These are phyloP conservation scores for Porphyra umbilicalis DNA, from an alignment of 31 red algal species.

Conservation along the genomic window DNA sequence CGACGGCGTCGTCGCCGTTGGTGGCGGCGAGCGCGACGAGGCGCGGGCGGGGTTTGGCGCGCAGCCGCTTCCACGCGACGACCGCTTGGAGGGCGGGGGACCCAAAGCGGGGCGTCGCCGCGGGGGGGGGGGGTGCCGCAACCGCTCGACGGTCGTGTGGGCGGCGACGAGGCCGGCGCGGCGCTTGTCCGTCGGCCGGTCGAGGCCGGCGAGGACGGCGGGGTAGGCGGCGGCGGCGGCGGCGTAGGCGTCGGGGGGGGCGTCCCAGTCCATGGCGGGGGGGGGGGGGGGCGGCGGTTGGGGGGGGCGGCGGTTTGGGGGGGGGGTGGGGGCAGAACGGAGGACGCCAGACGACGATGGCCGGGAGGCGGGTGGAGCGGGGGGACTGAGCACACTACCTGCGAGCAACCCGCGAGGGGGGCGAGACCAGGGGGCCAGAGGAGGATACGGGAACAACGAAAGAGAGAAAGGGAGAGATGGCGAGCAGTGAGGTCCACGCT, in stretches of 20 bases:
- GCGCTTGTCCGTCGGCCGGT: not conserved
- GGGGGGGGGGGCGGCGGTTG: not conserved
- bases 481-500: no score
- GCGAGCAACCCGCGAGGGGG: no score
- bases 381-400: no score
- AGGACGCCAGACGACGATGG: no score
- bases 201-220: not conserved
- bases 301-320: not conserved
- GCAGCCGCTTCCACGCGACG: slow-evolving; percentile 47
- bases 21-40: slow-evolving; percentile 33
- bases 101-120: not conserved
- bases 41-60: slow-evolving; percentile 49
- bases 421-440: no score
- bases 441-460: no score
- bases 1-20: slow-evolving; percentile 11
- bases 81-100: not conserved
- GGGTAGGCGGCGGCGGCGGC: not conserved
- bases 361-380: no score
- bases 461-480: no score
- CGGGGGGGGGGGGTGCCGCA: not conserved
- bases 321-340: no score
- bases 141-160: not conserved
- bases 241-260: not conserved
- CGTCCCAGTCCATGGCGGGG: not conserved
- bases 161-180: not conserved